Evolutionary conservation across 2,329 filamentous ascomycete species (phyloP).

Genomic region (Emmonsiellopsis sp.): DNA sequence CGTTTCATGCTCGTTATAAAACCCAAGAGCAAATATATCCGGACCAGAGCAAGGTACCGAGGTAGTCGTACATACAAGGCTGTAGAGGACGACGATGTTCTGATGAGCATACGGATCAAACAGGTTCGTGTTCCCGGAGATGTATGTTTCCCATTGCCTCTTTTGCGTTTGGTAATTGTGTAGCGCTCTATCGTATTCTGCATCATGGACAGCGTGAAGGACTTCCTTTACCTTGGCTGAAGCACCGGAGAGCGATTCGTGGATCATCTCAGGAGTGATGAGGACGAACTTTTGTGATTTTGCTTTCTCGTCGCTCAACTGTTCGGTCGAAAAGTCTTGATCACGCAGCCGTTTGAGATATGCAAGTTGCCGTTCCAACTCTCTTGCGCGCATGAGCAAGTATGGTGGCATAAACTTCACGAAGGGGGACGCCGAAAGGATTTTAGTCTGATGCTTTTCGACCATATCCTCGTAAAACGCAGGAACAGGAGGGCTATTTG

Average conservation of each 20-base stretch:
- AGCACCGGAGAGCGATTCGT: constrained; percentile 67
- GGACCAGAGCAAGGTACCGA: constrained; percentile 90
- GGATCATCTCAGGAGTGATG: constrained; percentile 92
- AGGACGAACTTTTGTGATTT: constrained; percentile 71
- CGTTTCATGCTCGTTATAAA: constrained; percentile 80
- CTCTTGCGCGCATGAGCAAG: constrained; percentile 79
- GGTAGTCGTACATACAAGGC: constrained; percentile 83
- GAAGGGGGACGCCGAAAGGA: constrained; percentile 90
- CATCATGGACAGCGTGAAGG: constrained; percentile 86
- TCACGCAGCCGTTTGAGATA: constrained; percentile 77
- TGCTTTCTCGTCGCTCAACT: constrained; percentile 50
- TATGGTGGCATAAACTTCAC: constrained; percentile 94
- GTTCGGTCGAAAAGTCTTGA: constrained; percentile 40
- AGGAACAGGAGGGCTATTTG: constrained; percentile 72
- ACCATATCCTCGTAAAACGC: constrained; percentile 95
- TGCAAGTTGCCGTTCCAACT: constrained; percentile 75
- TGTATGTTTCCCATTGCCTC: constrained; percentile 90
- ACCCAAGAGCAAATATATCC: constrained; percentile 78
- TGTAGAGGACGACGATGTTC: constrained; percentile 90
- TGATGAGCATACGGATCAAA: constrained; percentile 96
- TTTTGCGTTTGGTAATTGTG: constrained; percentile 93
- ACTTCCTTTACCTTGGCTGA: constrained; percentile 87
- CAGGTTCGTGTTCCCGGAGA: constrained; percentile 75
- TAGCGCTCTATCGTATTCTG: constrained; percentile 89
- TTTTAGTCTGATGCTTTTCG: constrained; percentile 82